Percentiles rank a stretch among this genome's conserved stretches.
These are phyloP conservation scores for Agastache rugosa DNA, from an alignment of 257 asterid species.

Conservation along the genomic window DNA sequence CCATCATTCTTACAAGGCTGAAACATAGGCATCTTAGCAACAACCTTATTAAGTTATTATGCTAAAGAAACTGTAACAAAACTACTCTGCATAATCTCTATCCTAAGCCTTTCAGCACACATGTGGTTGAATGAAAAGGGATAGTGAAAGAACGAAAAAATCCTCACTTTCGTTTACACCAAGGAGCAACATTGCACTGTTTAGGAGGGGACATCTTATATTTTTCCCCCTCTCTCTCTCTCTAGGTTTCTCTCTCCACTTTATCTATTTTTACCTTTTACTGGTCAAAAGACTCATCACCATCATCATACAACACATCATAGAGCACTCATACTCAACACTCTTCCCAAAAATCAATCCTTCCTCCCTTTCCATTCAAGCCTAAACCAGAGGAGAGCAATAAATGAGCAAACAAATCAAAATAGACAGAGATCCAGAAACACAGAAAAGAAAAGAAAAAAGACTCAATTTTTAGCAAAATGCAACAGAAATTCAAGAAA, in stretches of 20 bases:
- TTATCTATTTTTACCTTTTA: conserved; percentile 50
- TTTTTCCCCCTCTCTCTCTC: conserved; percentile 16
- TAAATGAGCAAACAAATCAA: conserved; percentile 35
- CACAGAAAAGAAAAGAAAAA: conserved; percentile 4
- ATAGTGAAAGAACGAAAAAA: conserved; percentile 30
- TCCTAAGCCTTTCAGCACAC: conserved; percentile 15
- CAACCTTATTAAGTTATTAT: conserved; percentile 20
- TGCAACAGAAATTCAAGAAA: conserved; percentile 29
- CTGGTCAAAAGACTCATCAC: conserved; percentile 67
- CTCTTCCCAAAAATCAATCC: conserved; percentile 45
- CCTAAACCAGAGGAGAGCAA: conserved; percentile 36
- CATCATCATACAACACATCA: conserved; percentile 51
- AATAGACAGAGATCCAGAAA: conserved; percentile 35
- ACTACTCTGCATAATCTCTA: not conserved
- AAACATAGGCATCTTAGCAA: conserved; percentile 62
- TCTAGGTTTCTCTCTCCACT: conserved; percentile 44
- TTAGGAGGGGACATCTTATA: conserved; percentile 43
- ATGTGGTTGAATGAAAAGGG: conserved; percentile 42
- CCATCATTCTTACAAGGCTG: conserved; percentile 48
- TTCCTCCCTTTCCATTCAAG: conserved; percentile 42
- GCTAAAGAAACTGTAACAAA: conserved; percentile 12
- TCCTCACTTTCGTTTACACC: conserved; percentile 58
- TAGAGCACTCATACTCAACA: conserved; percentile 52
- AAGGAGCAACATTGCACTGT: conserved; percentile 52
- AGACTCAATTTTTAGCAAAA: conserved; percentile 34